phyloP scores from a whole-genome alignment of 257 asterid genomes.

The Nicotiana tomentosiformis region DNA sequence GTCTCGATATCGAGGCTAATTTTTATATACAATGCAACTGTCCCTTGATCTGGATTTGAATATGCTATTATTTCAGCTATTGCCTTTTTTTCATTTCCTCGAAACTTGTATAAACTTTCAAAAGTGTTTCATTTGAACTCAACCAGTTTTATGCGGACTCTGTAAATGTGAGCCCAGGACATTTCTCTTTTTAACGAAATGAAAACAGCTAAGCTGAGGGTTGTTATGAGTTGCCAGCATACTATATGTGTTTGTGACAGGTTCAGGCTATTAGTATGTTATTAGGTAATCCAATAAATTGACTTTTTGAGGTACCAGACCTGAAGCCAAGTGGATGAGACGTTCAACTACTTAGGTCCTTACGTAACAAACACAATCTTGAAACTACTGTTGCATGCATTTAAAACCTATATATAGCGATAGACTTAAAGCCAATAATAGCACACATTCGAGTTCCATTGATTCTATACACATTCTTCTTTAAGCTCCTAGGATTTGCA shows the following conservation, averaged over 20 bases:
- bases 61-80: neutral
- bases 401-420: constrained; percentile 18
- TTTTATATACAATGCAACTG: neutral
- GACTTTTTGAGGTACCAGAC: neutral
- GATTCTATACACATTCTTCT: neutral
- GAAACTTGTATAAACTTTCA: neutral
- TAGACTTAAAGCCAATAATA: constrained; percentile 2
- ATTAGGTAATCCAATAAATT: neutral
- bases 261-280: neutral
- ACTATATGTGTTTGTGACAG: neutral
- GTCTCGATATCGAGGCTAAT: neutral
- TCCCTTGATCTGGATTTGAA: neutral
- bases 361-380: constrained; percentile 15
- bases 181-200: neutral
- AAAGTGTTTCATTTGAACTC: neutral
- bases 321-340: constrained; percentile 15
- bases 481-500: neutral
- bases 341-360: constrained; percentile 19
- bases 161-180: neutral
- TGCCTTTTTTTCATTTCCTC: neutral
- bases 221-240: neutral
- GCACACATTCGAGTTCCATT: neutral
- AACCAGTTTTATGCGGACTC: neutral
- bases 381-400: neutral
- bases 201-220: neutral